A percentile compares a stretch with the other conserved stretches of the same genome.
phyloP scores from a whole-genome alignment of 257 asterid genomes.

The Plantago major region DNA sequence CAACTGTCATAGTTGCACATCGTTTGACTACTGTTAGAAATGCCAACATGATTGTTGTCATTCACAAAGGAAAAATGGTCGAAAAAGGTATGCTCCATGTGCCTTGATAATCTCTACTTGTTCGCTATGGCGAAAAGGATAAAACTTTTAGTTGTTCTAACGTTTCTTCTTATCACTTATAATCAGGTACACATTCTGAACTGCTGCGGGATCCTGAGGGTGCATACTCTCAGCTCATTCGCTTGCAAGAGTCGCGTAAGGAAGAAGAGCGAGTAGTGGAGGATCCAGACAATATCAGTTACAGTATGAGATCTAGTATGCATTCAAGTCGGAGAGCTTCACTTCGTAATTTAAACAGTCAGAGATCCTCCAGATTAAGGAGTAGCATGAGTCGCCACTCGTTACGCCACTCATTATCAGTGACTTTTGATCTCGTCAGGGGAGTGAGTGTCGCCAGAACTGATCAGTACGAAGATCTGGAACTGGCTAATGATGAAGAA shows the following conservation, averaged over 20 bases:
- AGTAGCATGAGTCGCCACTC: constrained; percentile 51
- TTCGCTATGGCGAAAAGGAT: not conserved
- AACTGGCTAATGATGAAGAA: constrained; percentile 26
- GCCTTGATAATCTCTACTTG: not conserved
- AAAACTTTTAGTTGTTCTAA: not conserved
- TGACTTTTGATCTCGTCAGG: constrained; percentile 49
- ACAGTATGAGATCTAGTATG: constrained; percentile 36
- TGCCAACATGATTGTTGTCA: constrained; percentile 75
- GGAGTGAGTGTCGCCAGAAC: constrained; percentile 45
- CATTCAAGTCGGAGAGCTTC: constrained; percentile 57
- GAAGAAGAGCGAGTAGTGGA: constrained; percentile 35
- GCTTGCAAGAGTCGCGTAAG: constrained; percentile 43
- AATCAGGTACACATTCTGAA: constrained; percentile 50
- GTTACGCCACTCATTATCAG: constrained; percentile 40
- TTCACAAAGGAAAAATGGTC: constrained; percentile 70
- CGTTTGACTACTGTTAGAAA: constrained; percentile 74
- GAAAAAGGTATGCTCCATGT: constrained; percentile 50
- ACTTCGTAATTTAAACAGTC: constrained; percentile 39
- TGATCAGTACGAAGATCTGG: constrained; percentile 33
- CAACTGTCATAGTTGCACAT: constrained; percentile 80
- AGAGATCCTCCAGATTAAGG: constrained; percentile 60
- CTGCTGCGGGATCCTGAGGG: constrained; percentile 43
- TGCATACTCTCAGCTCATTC: constrained; percentile 54
- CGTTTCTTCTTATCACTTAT: not conserved
- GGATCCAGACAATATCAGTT: constrained; percentile 29